These are phyloP conservation scores for Pelargonium cotyledonis DNA, from an alignment of 441 rosid genomes.

Conservation along the genomic window DNA sequence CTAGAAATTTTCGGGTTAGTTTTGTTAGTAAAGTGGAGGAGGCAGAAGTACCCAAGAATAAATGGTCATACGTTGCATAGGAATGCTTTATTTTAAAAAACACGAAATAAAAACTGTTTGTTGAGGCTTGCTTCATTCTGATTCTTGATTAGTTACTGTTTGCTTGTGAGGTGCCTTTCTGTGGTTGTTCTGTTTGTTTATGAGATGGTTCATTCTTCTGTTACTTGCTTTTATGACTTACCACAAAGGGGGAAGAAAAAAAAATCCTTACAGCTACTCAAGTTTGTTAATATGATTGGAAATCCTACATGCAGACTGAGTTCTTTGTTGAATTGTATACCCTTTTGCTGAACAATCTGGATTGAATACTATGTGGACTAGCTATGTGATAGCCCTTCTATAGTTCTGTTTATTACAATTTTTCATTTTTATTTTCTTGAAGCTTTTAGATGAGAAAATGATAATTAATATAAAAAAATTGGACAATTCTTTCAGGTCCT, in stretches of 20 bases:
- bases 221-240: not conserved
- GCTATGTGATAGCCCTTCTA: conserved; percentile 7
- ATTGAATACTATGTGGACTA: not conserved
- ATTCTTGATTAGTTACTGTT: not conserved
- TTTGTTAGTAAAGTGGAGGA: conserved; percentile 1
- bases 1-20: not conserved
- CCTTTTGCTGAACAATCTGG: conserved; percentile 11
- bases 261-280: not conserved
- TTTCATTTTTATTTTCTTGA: conserved; percentile 12
- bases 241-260: not conserved
- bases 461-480: not conserved
- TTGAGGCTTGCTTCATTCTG: not conserved
- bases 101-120: not conserved
- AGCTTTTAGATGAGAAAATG: not conserved
- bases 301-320: not conserved
- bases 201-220: not conserved
- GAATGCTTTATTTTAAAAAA: not conserved
- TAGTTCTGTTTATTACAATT: not conserved
- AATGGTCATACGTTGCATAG: not conserved
- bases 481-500: conserved; percentile 40
- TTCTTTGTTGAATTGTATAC: not conserved
- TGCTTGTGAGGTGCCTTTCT: conserved; percentile 1
- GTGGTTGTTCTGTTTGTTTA: not conserved
- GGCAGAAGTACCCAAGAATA: conserved; percentile 5
- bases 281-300: not conserved